Evolutionary conservation across 805 yeast species (phyloP).

Genomic region (Clavispora vitiphila): DNA sequence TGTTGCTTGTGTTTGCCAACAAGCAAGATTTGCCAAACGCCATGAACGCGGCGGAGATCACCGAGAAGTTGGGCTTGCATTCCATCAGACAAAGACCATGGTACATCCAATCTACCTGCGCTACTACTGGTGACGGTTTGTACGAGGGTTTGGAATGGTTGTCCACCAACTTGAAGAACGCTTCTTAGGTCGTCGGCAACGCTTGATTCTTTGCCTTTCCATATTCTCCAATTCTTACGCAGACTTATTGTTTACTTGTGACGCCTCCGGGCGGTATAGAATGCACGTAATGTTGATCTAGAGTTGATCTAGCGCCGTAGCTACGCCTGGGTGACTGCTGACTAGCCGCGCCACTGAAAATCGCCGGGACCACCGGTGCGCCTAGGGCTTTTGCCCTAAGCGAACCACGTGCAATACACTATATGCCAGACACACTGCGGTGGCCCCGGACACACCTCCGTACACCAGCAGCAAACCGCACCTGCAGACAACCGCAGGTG

Average conservation of each 20-base stretch:
- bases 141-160: slow-evolving; percentile 26
- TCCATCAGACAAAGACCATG: slow-evolving; percentile 98
- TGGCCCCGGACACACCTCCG: neutral
- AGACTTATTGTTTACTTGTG: slow-evolving; percentile 3
- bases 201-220: neutral
- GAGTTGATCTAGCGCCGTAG: too few species aligned
- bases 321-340: too few species aligned
- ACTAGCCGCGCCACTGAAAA: neutral
- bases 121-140: slow-evolving; percentile 95
- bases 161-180: slow-evolving; percentile 22
- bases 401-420: slow-evolving; percentile 2
- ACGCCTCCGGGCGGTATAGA: slow-evolving; percentile 3
- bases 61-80: slow-evolving; percentile 94
- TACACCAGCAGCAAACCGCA: neutral
- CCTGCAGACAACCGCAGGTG: neutral
- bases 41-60: slow-evolving; percentile 97
- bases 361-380: too few species aligned
- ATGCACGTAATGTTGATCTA: slow-evolving; percentile 5
- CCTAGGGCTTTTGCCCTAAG: slow-evolving; percentile 14
- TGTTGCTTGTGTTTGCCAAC: slow-evolving; percentile 92
- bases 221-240: slow-evolving; percentile 1
- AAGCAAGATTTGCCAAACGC: slow-evolving; percentile 99
- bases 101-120: slow-evolving; percentile 99
- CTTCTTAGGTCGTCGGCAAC: slow-evolving; percentile 1
- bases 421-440: neutral